Base-by-base conservation (phyloP, 2,329 filamentous ascomycete species). In the Fusarium staphyleae region DNA sequence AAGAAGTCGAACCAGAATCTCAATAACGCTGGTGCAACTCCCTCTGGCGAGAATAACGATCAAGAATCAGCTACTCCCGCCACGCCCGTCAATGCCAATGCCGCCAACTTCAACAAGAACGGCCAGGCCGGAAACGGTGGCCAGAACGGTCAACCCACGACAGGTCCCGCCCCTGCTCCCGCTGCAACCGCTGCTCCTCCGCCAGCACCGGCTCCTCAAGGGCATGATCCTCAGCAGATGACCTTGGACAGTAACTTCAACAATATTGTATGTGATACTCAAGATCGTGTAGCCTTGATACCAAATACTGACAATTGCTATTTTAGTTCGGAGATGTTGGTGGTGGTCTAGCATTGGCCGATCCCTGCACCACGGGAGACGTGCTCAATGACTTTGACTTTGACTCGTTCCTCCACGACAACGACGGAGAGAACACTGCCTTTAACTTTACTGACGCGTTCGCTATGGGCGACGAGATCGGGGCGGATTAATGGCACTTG, bases 351-450 rank as follows among this genome's bases (percentile, higher is more conserved):
- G 82, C 82, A 49, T 82, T 85, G 68, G 77, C 80, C 48, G 83
- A 85, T 58, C 81, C 83, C 2, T 69, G 81, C 19, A 75, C 77
- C 55, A 77, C 78, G 5, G 74, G 73, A 47, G 81, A 87, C 66
- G 85, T 87, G 29, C 75, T 88, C 40, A 84, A 84, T 63, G 85
- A 87, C 60, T 88, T 88, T 64, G 86, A 88, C 57, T 78, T 88
- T 62, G 86, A 88, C 70, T 87, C 85, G 2, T 88, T 88, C 75
- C 74, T 88, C 7, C 84, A 88, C 58, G 78, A 81, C 53, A 76
- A 78, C 55, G 80, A 81, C 39, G 76, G 72, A 28, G 79, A 78
- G 33, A 75, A 75, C 34, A 70, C 73, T 35, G 70, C 67, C 4
- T 87, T 87, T 57, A 82, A 83, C 71, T 87, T 87, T 65, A 71